These are phyloP conservation scores for Lotus japonicus DNA, from an alignment of 306 rosid species.

Conservation along the genomic window DNA sequence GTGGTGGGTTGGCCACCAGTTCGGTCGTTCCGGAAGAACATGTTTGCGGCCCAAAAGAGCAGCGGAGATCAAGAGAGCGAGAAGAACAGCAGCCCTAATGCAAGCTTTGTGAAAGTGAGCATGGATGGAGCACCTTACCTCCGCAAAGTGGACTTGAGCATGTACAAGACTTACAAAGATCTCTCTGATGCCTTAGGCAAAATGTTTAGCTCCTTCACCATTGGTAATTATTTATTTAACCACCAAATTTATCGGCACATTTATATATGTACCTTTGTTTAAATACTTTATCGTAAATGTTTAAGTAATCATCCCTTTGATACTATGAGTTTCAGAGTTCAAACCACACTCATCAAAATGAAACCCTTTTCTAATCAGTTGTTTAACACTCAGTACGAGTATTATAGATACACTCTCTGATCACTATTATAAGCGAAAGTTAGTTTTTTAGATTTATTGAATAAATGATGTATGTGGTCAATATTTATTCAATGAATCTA, in stretches of 20 bases:
- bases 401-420: too few relatives aligned
- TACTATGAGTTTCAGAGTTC: too few relatives aligned
- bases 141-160: slow-evolving; percentile 71
- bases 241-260: not conserved
- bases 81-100: slow-evolving; percentile 25
- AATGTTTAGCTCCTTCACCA: slow-evolving; percentile 81
- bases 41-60: slow-evolving; percentile 46
- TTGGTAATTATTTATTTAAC: slow-evolving; percentile 26
- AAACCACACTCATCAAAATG: too few relatives aligned
- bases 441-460: too few relatives aligned
- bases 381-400: too few relatives aligned
- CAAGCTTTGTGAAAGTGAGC: slow-evolving; percentile 77
- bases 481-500: too few relatives aligned
- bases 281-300: too few relatives aligned
- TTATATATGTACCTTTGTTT: too few relatives aligned
- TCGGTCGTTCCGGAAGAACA: slow-evolving; percentile 68
- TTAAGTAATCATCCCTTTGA: too few relatives aligned
- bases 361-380: too few relatives aligned
- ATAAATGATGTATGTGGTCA: too few relatives aligned
- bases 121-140: slow-evolving; percentile 98
- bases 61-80: slow-evolving; percentile 29
- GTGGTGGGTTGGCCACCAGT: slow-evolving; percentile 99
- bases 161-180: slow-evolving; percentile 55
- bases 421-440: too few relatives aligned
- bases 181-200: slow-evolving; percentile 78